Evolutionary conservation across 352 stramenopile genomes (phyloP).

Genomic region (Pythium graminicola): DNA sequence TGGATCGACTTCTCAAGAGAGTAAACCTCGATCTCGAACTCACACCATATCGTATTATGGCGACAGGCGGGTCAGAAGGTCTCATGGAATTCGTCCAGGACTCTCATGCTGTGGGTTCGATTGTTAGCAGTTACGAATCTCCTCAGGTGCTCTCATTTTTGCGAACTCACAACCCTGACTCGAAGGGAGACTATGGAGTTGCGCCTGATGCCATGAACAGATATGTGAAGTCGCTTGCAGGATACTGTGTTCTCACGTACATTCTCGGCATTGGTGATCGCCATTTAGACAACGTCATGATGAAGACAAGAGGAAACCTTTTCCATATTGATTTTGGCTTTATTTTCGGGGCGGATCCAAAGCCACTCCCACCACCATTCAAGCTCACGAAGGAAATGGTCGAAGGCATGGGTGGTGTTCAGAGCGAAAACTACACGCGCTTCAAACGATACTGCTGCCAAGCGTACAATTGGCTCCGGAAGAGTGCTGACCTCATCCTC

Average conservation of each 20-base stretch:
- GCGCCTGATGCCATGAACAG: conserved; percentile 90
- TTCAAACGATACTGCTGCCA: conserved; percentile 94
- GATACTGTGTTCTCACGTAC: conserved; percentile 99
- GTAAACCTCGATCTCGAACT: conserved; percentile 98
- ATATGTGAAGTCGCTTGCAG: conserved; percentile 97
- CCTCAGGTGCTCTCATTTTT: conserved; percentile 90
- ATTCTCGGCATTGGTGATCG: conserved; percentile 98
- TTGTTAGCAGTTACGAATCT: conserved; percentile 92
- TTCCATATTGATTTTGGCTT: conserved; percentile 99
- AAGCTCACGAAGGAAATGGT: conserved; percentile 97
- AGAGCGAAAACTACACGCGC: conserved; percentile 87
- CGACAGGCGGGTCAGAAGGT: conserved; percentile 85
- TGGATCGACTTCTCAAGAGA: conserved; percentile 98
- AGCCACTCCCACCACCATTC: conserved; percentile 97
- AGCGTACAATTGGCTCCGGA: conserved; percentile 93
- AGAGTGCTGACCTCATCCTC: conserved; percentile 96
- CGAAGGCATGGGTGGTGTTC: conserved; percentile 93
- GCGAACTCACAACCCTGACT: conserved; percentile 79
- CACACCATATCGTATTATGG: conserved; percentile 92
- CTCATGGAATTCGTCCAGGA: conserved; percentile 97
- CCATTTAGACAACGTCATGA: conserved; percentile 99
- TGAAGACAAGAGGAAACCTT: conserved; percentile 93
- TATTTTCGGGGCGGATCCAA: conserved; percentile 98
- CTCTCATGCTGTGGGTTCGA: conserved; percentile 94
- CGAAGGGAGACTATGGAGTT: conserved; percentile 82